phyloP scores from a whole-genome alignment of 306 rosid genomes.

The Chamaecrista fasciculata region DNA sequence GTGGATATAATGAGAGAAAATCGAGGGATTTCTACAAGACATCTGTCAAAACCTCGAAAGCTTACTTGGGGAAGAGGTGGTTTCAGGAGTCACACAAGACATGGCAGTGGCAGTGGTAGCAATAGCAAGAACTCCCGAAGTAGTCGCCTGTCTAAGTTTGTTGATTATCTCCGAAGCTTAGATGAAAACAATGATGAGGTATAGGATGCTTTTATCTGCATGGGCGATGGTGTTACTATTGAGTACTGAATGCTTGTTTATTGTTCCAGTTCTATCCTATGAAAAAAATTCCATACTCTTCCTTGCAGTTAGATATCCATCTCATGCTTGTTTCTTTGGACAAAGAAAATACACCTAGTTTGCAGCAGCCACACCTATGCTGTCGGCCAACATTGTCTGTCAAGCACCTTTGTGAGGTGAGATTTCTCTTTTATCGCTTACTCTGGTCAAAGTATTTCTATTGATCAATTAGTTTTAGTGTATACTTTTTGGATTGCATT shows the following conservation, averaged over 20 bases:
- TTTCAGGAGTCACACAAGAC: constrained; percentile 74
- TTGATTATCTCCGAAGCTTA: constrained; percentile 66
- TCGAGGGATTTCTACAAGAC: constrained; percentile 58
- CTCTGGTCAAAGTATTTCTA: not conserved
- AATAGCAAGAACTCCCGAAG: constrained; percentile 62
- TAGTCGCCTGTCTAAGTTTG: constrained; percentile 71
- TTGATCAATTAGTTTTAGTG: not conserved
- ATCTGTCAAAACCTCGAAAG: constrained; percentile 60
- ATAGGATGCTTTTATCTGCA: constrained; percentile 23
- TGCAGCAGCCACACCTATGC: constrained; percentile 79
- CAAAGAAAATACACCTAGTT: constrained; percentile 52
- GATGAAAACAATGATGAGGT: constrained; percentile 74
- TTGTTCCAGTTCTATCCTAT: constrained; percentile 27
- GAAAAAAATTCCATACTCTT: constrained; percentile 15
- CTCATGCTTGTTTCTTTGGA: constrained; percentile 75
- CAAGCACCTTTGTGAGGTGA: constrained; percentile 69
- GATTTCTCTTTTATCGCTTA: constrained; percentile 31
- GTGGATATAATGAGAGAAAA: constrained; percentile 59
- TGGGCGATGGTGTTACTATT: constrained; percentile 16
- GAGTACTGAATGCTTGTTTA: constrained; percentile 21
- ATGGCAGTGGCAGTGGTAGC: constrained; percentile 72
- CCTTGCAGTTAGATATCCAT: constrained; percentile 72
- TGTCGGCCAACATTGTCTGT: constrained; percentile 81
- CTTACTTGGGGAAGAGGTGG: constrained; percentile 98
- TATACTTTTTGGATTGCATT: not conserved